A percentile compares a stretch with the other conserved stretches of the same genome.
phyloP scores from a whole-genome alignment of 2,329 filamentous ascomycete genomes.

The Madurella fahalii region DNA sequence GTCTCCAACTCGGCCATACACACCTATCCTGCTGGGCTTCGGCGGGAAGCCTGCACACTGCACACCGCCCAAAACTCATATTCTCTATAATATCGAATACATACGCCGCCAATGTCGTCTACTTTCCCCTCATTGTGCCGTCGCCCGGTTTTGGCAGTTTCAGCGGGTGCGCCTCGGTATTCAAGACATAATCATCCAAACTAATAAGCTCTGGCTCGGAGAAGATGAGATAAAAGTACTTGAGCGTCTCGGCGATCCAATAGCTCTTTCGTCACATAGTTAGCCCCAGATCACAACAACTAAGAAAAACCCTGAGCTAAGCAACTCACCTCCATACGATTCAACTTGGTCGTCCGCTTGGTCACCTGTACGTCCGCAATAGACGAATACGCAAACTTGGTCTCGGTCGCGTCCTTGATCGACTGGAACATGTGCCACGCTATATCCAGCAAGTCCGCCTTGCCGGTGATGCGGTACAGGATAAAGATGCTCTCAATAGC shows the following conservation, averaged over 20 bases:
- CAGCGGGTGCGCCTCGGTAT: slow-evolving; percentile 54
- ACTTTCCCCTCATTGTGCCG: background rate
- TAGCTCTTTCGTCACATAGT: slow-evolving; percentile 44
- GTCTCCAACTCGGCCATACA: too few species aligned
- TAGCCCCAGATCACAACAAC: background rate
- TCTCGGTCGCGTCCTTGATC: slow-evolving; percentile 41
- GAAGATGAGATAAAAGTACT: slow-evolving; percentile 74
- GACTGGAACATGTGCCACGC: slow-evolving; percentile 48
- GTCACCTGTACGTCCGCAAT: slow-evolving; percentile 42
- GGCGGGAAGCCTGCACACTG: too few species aligned
- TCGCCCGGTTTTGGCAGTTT: slow-evolving; percentile 23
- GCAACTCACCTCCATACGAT: slow-evolving; percentile 35
- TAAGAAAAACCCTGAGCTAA: background rate
- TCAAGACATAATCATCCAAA: slow-evolving; percentile 67
- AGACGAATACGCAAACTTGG: slow-evolving; percentile 41
- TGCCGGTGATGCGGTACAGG: slow-evolving; percentile 48
- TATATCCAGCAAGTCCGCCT: slow-evolving; percentile 40
- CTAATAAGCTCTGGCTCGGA: slow-evolving; percentile 58
- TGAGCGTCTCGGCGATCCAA: slow-evolving; percentile 72
- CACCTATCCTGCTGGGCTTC: too few species aligned
- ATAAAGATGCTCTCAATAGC: slow-evolving; percentile 51
- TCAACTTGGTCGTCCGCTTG: slow-evolving; percentile 39
- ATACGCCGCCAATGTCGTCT: background rate
- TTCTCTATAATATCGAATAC: too few species aligned
- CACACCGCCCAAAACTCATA: too few species aligned